These are phyloP conservation scores for Beauveria pseudobassiana DNA, from an alignment of 2,329 filamentous ascomycete genomes.

Conservation along the genomic window DNA sequence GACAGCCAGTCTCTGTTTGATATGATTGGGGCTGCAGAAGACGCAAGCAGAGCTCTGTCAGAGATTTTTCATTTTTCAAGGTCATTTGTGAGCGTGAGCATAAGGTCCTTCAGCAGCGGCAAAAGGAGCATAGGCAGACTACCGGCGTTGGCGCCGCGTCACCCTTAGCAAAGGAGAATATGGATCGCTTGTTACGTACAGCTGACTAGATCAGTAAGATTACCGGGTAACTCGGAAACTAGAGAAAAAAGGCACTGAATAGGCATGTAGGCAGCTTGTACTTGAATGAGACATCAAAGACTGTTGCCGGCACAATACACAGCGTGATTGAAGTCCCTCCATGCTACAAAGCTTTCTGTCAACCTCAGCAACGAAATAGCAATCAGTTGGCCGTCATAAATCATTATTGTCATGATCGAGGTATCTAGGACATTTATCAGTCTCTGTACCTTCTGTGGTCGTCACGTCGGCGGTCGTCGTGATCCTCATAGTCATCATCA, in stretches of 20 bases:
- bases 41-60: conserved; percentile 37
- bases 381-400: not conserved
- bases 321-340: not conserved
- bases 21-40: conserved; percentile 37
- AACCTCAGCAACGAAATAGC: not conserved
- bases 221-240: not conserved
- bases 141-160: not conserved
- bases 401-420: conserved; percentile 9
- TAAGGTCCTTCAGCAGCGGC: conserved; percentile 19
- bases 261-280: not conserved
- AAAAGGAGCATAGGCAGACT: conserved; percentile 13
- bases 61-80: conserved; percentile 49
- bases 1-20: conserved; percentile 45
- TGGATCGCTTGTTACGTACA: not conserved
- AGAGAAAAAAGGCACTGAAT: no score
- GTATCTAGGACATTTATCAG: conserved; percentile 11
- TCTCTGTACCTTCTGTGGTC: conserved; percentile 7
- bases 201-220: not conserved
- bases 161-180: not conserved
- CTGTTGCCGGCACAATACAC: not conserved
- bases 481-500: conserved; percentile 12
- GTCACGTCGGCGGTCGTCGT: conserved; percentile 12
- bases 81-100: conserved; percentile 41
- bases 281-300: not conserved
- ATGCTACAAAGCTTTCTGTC: not conserved